These are phyloP conservation scores for Cryptococcus neoformans DNA, from an alignment of 1,284 basidiomycete genomes.

Conservation along the genomic window DNA sequence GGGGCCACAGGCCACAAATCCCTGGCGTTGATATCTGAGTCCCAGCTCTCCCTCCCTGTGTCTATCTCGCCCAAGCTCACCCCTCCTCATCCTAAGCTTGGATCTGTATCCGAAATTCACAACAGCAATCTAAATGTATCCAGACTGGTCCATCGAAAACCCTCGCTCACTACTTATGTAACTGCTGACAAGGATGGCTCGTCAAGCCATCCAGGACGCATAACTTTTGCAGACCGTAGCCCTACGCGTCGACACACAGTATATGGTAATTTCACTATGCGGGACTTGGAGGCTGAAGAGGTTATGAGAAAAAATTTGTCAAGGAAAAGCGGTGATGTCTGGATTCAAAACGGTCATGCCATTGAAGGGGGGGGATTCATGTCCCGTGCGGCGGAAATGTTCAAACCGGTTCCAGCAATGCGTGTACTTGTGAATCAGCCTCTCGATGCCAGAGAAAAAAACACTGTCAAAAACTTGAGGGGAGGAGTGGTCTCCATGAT, in stretches of 20 bases:
- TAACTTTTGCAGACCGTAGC: conserved; percentile 2
- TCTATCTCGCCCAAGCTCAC: conserved; percentile 32
- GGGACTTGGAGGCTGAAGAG: conserved; percentile 25
- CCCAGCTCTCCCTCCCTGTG: conserved; percentile 29
- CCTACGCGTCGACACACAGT: conserved; percentile 26
- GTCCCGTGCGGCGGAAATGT: conserved; percentile 31
- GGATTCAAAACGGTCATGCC: conserved; percentile 34
- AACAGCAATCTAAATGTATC: conserved; percentile 4
- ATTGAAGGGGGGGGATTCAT: conserved; percentile 18
- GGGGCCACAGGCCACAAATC: conserved; percentile 15
- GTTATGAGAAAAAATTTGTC: conserved; percentile 19
- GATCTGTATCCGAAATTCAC: conserved; percentile 6
- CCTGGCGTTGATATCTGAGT: conserved; percentile 26
- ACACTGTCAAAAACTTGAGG: conserved; percentile 11
- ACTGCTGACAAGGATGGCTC: conserved; percentile 3
- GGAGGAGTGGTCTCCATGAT: conserved; percentile 34
- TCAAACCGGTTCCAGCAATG: conserved; percentile 35
- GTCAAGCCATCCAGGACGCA: conserved; percentile 1
- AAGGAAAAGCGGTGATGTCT: conserved; percentile 29
- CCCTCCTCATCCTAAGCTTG: conserved; percentile 13
- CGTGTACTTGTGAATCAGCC: conserved; percentile 19
- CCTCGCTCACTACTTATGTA: conserved; percentile 28
- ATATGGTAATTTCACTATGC: conserved; percentile 12
- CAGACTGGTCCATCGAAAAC: conserved; percentile 26
- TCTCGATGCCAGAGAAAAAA: not conserved